These are phyloP conservation scores for Coemansia sp. DNA, from an alignment of 192 early-diverging fungal species.

Conservation along the genomic window DNA sequence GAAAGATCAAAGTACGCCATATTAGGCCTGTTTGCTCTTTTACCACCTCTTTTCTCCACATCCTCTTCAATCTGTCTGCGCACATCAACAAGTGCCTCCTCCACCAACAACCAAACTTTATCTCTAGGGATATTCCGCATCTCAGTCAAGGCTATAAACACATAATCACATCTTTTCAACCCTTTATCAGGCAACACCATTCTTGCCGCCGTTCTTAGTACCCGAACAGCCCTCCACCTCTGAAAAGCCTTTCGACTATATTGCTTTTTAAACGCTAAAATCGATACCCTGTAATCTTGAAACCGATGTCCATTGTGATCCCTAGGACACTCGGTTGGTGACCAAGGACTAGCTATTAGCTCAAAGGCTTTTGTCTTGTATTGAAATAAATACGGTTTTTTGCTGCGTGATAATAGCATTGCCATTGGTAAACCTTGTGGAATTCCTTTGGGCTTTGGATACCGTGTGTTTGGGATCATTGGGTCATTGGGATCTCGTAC, in stretches of 20 bases:
- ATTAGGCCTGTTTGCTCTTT: neutral
- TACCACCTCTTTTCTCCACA: neutral
- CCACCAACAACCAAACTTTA: conserved; percentile 22
- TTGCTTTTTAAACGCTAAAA: conserved; percentile 28
- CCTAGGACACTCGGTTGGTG: conserved; percentile 31
- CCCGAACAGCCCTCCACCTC: conserved; percentile 28
- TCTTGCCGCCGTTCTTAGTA: conserved; percentile 28
- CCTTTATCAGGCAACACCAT: conserved; percentile 44
- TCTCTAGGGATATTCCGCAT: conserved; percentile 32
- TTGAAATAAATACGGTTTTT: neutral
- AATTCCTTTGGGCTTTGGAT: conserved; percentile 43
- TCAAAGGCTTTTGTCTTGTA: conserved; percentile 3
- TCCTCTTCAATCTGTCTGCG: conserved; percentile 5
- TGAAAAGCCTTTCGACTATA: conserved; percentile 32
- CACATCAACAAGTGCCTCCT: conserved; percentile 19
- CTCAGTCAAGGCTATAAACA: conserved; percentile 15
- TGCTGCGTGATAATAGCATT: conserved; percentile 2
- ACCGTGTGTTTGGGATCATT: conserved; percentile 32
- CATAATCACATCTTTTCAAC: conserved; percentile 36
- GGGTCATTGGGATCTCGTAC: conserved; percentile 39
- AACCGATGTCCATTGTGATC: conserved; percentile 42
- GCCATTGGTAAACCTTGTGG: neutral
- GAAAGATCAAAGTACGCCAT: neutral
- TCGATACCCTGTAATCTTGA: conserved; percentile 41
- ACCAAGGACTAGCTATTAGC: conserved; percentile 32